Evolutionary conservation across 73 alveolate genomes (phyloP), one percentile per base, ranked within the genome.

Genomic region (Paramecium octaurelia): DNA sequence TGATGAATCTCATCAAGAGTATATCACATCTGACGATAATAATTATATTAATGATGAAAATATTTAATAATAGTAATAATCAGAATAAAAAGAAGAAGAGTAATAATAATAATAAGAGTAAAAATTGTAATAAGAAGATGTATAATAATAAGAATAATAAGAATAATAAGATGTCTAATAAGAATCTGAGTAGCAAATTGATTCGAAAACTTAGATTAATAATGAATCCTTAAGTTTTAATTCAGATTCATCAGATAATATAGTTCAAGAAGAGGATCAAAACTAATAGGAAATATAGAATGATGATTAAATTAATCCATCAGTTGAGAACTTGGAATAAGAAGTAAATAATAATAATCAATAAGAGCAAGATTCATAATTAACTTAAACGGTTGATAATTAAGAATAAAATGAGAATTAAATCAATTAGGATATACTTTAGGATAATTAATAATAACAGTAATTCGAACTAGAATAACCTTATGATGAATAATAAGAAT

Each of bases 1-100:
- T 1, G 84, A 64, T 64, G 84, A 64, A 64, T 64, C 84, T 64
- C 84, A 64, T 27, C 12, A 64, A 64, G 84, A 64, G 46, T 64
- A 64, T 64, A 8, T 64, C 2, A n/a, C 14, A 23, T 31, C 46
- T 23, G 50, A 64, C 6, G 29, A 54, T n/a, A 54, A 54, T 54
- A 18, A 1, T 4, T 4, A 0, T 8, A 54, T 4, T 7, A 23
- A 54, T 54, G 69, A 54, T 18, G 27, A 18, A n/a, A 54, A 3
- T 54, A 54, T 3, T 54, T 18, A 16, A 54, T 54, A 54, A 54
- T 54, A 48, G 11, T 44, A 44, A 44, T 44, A 44, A 44, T 44
- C n/a, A n/a, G n/a, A 44, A 44, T 44, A 44, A 48, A 0, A 48
- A 48, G 0, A 27, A 64, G 24, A 64, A 27, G 1, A 12, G 1